Evolutionary conservation across 441 rosid genomes (phyloP).

Genomic region (Gossypium schwendimanii): DNA sequence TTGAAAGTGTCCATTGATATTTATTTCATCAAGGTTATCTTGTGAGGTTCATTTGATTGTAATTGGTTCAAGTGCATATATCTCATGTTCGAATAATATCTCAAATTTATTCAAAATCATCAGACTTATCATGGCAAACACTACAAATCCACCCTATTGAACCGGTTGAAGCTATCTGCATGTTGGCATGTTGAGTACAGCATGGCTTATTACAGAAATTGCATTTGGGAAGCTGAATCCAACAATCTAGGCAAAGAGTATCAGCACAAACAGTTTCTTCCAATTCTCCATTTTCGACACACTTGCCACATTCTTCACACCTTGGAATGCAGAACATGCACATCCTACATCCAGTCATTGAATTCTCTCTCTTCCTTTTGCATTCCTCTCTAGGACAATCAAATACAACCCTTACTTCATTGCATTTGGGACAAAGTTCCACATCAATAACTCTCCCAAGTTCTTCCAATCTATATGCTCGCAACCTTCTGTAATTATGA

Average conservation of each 20-base stretch:
- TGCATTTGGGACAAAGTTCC: conserved; percentile 47
- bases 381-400: conserved; percentile 39
- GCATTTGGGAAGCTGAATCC: conserved; percentile 75
- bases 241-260: conserved; percentile 50
- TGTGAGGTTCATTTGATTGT: neutral
- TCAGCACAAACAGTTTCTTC: conserved; percentile 55
- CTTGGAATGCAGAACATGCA: conserved; percentile 57
- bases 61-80: neutral
- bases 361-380: conserved; percentile 16
- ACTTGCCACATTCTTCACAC: conserved; percentile 61
- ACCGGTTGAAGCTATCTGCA: conserved; percentile 14
- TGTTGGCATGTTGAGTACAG: conserved; percentile 38
- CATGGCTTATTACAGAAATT: conserved; percentile 64
- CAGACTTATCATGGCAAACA: conserved; percentile 33
- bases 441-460: conserved; percentile 27
- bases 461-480: neutral
- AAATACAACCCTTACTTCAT: conserved; percentile 39
- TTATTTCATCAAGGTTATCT: neutral
- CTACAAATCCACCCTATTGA: conserved; percentile 42
- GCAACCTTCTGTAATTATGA: conserved; percentile 17
- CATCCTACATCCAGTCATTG: conserved; percentile 36
- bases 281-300: conserved; percentile 34
- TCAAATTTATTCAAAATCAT: conserved; percentile 12
- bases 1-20: neutral
- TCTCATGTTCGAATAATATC: neutral